Evolutionary conservation across 805 yeast species (phyloP).

Genomic region (Blastobotrys terrestris): DNA sequence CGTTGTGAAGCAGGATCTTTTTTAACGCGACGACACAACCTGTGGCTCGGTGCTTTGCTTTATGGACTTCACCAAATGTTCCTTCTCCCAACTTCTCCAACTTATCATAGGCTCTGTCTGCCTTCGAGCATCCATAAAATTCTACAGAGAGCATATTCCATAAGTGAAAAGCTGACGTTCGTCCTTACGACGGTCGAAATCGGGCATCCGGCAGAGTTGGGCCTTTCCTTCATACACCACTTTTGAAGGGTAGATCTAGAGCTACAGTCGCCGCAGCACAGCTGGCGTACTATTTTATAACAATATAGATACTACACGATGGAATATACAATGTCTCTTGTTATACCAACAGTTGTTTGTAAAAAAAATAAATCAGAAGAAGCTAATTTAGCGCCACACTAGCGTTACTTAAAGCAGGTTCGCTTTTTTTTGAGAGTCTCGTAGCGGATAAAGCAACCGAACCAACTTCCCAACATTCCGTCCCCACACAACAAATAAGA

Average conservation of each 20-base stretch:
- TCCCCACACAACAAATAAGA: not conserved
- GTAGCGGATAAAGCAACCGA: no score
- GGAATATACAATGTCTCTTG: no score
- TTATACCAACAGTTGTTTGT: no score
- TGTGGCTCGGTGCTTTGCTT: slow-evolving; percentile 53
- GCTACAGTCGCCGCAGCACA: no score
- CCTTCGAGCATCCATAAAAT: slow-evolving; percentile 32
- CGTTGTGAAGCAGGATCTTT: slow-evolving; percentile 70
- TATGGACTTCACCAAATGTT: slow-evolving; percentile 85
- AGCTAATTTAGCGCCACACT: no score
- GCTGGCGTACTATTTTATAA: no score
- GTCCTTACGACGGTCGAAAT: no score
- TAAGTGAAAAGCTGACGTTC: not conserved
- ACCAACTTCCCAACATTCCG: not conserved
- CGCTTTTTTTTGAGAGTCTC: no score
- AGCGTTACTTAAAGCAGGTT: no score
- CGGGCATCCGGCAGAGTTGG: not conserved
- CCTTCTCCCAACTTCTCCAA: slow-evolving; percentile 61
- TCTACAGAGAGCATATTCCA: not conserved
- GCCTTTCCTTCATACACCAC: not conserved
- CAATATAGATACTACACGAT: no score
- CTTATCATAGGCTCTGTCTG: slow-evolving; percentile 29
- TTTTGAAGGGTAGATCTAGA: no score
- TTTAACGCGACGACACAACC: slow-evolving; percentile 76
- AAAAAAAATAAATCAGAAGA: no score